Percentiles rank a stretch among this genome's conserved stretches.
Evolutionary conservation across 2,329 filamentous ascomycete species (phyloP).

Genomic region (Stachybotrys elegans): DNA sequence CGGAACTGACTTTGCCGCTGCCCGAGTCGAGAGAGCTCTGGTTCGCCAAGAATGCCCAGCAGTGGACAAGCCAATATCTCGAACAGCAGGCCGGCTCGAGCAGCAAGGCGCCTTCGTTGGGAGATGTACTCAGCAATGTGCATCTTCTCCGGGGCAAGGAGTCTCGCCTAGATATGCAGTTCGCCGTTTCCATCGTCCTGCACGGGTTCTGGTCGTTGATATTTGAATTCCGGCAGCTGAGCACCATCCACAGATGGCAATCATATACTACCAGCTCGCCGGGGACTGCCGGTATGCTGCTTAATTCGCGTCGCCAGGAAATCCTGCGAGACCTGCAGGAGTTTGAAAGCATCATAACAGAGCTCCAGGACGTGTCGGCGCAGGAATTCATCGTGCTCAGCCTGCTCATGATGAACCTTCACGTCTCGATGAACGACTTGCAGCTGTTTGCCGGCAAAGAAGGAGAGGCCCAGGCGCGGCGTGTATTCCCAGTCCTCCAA

Average conservation of each 20-base stretch:
- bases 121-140: slow-evolving; percentile 53
- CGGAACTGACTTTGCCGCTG: slow-evolving; percentile 61
- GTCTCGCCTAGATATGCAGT: slow-evolving; percentile 48
- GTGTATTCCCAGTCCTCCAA: slow-evolving; percentile 52
- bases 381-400: slow-evolving; percentile 45
- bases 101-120: slow-evolving; percentile 43
- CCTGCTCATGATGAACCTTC: slow-evolving; percentile 57
- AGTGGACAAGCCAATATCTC: slow-evolving; percentile 61
- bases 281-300: slow-evolving; percentile 38
- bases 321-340: slow-evolving; percentile 51
- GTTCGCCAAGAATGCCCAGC: slow-evolving; percentile 56
- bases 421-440: slow-evolving; percentile 60
- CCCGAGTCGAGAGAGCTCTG: slow-evolving; percentile 59
- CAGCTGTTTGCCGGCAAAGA: slow-evolving; percentile 65
- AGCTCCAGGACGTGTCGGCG: slow-evolving; percentile 37
- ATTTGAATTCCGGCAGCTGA: slow-evolving; percentile 60
- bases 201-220: slow-evolving; percentile 63
- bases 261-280: slow-evolving; percentile 37
- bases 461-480: slow-evolving; percentile 58
- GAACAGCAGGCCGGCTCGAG: slow-evolving; percentile 29
- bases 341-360: slow-evolving; percentile 37
- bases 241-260: slow-evolving; percentile 41
- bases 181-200: slow-evolving; percentile 55
- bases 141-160: slow-evolving; percentile 44
- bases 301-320: slow-evolving; percentile 55